These are phyloP conservation scores for Jaminaea rosea DNA, from an alignment of 1,284 basidiomycete species.

Conservation along the genomic window DNA sequence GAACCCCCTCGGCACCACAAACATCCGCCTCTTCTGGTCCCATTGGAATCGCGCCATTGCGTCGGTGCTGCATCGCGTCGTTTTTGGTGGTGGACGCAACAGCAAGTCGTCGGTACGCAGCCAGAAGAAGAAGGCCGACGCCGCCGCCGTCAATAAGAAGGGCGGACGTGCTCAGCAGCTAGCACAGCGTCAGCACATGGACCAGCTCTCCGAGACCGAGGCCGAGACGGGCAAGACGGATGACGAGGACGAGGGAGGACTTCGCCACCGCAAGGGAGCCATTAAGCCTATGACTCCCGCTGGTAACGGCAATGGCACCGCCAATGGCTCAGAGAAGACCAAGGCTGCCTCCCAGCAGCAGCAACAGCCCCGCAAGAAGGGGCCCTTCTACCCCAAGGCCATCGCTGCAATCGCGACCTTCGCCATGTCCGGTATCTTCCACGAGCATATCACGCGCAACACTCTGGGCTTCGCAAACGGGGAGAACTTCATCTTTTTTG, in stretches of 20 bases:
- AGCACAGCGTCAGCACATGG: constrained; percentile 20
- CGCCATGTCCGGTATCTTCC: constrained; percentile 36
- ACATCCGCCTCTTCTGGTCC: constrained; percentile 45
- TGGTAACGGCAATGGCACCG: constrained; percentile 10
- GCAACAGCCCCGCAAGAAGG: constrained; percentile 4
- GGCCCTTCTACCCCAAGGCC: constrained; percentile 35
- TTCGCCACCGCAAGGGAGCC: constrained; percentile 7
- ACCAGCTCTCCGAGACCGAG: constrained; percentile 37
- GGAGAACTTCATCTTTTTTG: constrained; percentile 44
- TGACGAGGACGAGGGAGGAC: constrained; percentile 16
- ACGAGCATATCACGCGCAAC: constrained; percentile 43
- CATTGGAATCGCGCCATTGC: constrained; percentile 47
- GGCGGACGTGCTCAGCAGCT: not conserved
- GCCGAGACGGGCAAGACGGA: constrained; percentile 27
- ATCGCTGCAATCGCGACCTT: constrained; percentile 38
- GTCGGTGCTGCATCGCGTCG: constrained; percentile 43
- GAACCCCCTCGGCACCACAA: constrained; percentile 40
- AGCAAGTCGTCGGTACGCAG: constrained; percentile 10
- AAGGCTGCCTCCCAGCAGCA: not conserved
- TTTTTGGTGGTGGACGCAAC: constrained; percentile 32
- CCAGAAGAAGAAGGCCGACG: constrained; percentile 12
- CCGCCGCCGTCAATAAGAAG: not conserved
- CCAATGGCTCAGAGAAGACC: constrained; percentile 8
- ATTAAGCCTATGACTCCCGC: constrained; percentile 21
- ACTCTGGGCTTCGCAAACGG: constrained; percentile 36